phyloP scores from a whole-genome alignment of 1,139 yeast species.

The Geotrichum klebahnii region DNA sequence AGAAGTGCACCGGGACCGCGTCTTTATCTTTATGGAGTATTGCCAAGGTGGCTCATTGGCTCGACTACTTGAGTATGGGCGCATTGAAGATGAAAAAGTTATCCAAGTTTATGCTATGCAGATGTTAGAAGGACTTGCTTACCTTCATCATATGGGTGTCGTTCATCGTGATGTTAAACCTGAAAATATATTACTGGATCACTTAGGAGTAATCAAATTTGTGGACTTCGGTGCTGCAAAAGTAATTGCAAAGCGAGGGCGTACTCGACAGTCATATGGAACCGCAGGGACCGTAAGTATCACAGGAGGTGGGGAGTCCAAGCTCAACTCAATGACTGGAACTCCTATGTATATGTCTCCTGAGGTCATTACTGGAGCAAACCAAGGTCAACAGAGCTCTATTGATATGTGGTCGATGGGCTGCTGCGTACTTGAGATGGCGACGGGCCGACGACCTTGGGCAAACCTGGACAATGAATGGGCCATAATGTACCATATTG shows the following conservation, averaged over 20 bases:
- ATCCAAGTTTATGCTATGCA: slow-evolving; percentile 87
- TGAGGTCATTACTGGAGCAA: slow-evolving; percentile 81
- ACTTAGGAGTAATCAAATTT: slow-evolving; percentile 87
- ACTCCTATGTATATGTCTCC: slow-evolving; percentile 99
- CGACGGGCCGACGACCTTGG: slow-evolving; percentile 53
- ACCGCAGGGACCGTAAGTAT: slow-evolving; percentile 17
- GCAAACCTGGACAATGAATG: slow-evolving; percentile 92
- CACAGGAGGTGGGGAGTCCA: slow-evolving; percentile 27
- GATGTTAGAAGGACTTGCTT: slow-evolving; percentile 92
- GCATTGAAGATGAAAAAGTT: slow-evolving; percentile 93
- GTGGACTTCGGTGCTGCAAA: slow-evolving; percentile 98
- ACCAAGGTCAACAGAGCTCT: slow-evolving; percentile 62
- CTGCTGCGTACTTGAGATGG: slow-evolving; percentile 93
- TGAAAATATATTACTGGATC: slow-evolving; percentile 85
- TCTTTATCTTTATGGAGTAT: slow-evolving; percentile 93
- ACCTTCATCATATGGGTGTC: slow-evolving; percentile 91
- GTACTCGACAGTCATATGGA: slow-evolving; percentile 37
- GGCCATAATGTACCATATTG: slow-evolving; percentile 98
- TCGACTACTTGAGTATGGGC: slow-evolving; percentile 75
- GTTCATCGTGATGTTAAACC: slow-evolving; percentile 97
- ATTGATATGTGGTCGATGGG: slow-evolving; percentile 71
- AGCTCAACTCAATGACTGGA: slow-evolving; percentile 66
- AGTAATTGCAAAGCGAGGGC: slow-evolving; percentile 72
- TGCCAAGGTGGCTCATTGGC: slow-evolving; percentile 96
- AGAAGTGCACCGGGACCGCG: slow-evolving; percentile 93